A percentile compares a stretch with the other conserved stretches of the same genome.
These are phyloP conservation scores for Hymenochaete sp. DNA, from an alignment of 1,284 basidiomycete species.

Conservation along the genomic window DNA sequence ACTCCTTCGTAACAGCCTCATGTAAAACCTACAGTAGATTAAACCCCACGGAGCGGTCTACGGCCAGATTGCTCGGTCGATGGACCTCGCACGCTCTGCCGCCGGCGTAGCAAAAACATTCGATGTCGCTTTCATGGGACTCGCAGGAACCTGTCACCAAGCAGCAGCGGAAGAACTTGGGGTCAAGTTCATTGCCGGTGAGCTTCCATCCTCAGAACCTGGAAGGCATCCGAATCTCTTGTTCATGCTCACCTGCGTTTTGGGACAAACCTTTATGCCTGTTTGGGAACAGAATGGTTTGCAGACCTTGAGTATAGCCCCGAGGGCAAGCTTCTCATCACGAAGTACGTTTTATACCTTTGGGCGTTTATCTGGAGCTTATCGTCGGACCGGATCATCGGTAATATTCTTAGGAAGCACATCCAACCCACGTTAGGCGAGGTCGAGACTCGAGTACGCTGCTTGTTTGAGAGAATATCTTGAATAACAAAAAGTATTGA, in stretches of 20 bases:
- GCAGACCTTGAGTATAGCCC: conserved; percentile 50
- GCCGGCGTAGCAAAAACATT: conserved; percentile 45
- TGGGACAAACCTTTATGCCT: conserved; percentile 1
- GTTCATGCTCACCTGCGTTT: background rate
- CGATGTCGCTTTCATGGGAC: conserved; percentile 46
- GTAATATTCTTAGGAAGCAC: conserved; percentile 35
- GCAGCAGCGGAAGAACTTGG: conserved; percentile 40
- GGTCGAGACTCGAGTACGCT: conserved; percentile 37
- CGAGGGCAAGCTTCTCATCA: conserved; percentile 47
- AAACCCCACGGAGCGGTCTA: conserved; percentile 54
- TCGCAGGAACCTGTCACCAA: conserved; percentile 53
- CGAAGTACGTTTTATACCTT: conserved; percentile 33
- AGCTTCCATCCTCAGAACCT: no score
- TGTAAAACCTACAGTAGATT: no score
- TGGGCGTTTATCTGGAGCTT: background rate
- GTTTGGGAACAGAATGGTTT: conserved; percentile 44
- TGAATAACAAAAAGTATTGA: background rate
- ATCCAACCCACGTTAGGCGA: conserved; percentile 35
- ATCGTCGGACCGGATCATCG: background rate
- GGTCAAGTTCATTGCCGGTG: conserved; percentile 52
- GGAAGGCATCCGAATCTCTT: no score
- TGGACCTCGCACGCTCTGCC: conserved; percentile 42
- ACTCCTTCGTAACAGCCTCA: no score
- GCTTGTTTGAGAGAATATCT: background rate
- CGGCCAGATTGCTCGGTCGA: conserved; percentile 43